These are phyloP conservation scores for Microbotryum scabiosae DNA, from an alignment of 1,284 basidiomycete genomes.

Conservation along the genomic window DNA sequence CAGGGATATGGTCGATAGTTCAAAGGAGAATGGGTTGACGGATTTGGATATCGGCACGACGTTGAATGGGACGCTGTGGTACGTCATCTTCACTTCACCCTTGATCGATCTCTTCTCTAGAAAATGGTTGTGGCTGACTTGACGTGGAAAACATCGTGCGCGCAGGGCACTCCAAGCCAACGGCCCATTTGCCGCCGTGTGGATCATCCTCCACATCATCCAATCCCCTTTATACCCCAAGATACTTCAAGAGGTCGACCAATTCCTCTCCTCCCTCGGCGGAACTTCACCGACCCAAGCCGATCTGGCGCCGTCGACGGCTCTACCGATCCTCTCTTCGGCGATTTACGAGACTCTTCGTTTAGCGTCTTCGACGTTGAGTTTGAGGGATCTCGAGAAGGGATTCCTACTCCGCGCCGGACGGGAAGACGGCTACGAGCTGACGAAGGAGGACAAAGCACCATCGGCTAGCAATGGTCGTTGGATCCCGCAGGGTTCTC, in stretches of 20 bases:
- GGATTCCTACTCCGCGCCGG: constrained; percentile 20
- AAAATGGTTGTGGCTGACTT: background rate
- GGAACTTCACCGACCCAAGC: constrained; percentile 4
- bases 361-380: constrained; percentile 31
- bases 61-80: constrained; percentile 1
- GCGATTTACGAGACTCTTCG: constrained; percentile 41
- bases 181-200: constrained; percentile 37
- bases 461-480: background rate
- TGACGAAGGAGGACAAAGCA: background rate
- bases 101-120: background rate
- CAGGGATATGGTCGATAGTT: constrained; percentile 26
- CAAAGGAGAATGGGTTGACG: constrained; percentile 29
- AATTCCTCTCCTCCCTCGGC: background rate
- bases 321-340: constrained; percentile 34
- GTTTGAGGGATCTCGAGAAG: no score
- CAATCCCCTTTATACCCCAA: constrained; percentile 30
- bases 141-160: constrained; percentile 7
- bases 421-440: background rate
- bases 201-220: constrained; percentile 36
- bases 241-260: constrained; percentile 36
- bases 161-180: constrained; percentile 40
- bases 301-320: constrained; percentile 20
- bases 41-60: constrained; percentile 25
- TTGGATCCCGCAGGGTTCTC: constrained; percentile 17
- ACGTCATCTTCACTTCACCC: background rate